Evolutionary conservation across 2,329 filamentous ascomycete genomes (phyloP).

Genomic region (Raffaelea ambrosiae): DNA sequence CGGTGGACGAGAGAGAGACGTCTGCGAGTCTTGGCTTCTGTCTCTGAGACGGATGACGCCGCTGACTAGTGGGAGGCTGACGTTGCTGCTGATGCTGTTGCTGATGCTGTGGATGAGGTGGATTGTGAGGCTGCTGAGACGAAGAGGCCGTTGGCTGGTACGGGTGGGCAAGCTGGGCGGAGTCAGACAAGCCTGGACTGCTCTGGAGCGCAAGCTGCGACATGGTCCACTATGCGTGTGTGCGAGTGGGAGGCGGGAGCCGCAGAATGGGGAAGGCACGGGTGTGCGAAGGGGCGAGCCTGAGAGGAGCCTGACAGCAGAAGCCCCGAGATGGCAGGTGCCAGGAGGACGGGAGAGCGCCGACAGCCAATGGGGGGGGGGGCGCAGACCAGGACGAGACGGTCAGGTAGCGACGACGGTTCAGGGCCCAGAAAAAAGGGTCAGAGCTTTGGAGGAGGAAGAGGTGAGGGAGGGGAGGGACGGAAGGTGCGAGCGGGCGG

Average conservation of each 20-base stretch:
- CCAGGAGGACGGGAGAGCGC: too few species aligned
- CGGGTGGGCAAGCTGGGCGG: neutral
- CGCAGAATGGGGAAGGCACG: neutral
- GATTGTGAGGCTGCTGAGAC: neutral
- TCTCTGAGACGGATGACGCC: neutral
- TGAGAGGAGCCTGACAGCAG: too few species aligned
- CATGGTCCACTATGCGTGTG: constrained; percentile 37
- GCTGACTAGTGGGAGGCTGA: neutral
- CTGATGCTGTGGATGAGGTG: neutral
- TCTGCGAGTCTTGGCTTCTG: neutral
- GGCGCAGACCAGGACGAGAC: neutral
- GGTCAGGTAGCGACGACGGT: constrained; percentile 1
- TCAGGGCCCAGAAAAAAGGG: constrained; percentile 13
- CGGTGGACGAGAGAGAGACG: too few species aligned
- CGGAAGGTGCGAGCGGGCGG: too few species aligned
- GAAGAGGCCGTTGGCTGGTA: neutral
- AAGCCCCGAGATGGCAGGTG: too few species aligned
- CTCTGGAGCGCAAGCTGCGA: constrained; percentile 42
- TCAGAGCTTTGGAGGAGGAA: constrained; percentile 23
- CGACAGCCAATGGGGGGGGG: neutral
- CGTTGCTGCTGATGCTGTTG: neutral
- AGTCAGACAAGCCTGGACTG: constrained; percentile 26
- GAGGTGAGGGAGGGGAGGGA: too few species aligned
- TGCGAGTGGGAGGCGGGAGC: constrained; percentile 1
- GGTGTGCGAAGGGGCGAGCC: neutral